These are phyloP conservation scores for Hygrophoropsis aurantiaca DNA, from an alignment of 768 basidiomycete genomes.

Conservation along the genomic window DNA sequence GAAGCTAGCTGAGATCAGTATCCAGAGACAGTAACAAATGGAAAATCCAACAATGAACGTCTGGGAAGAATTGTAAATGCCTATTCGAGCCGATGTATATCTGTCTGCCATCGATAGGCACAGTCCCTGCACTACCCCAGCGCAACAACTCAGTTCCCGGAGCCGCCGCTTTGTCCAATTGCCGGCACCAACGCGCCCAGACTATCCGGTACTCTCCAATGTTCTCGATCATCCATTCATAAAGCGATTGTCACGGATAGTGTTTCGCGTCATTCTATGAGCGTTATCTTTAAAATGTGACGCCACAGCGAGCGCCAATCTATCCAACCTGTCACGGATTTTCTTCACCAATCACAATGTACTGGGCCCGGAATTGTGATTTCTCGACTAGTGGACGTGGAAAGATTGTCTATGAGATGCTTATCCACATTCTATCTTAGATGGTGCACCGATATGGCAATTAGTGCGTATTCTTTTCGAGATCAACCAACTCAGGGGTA, in stretches of 20 bases:
- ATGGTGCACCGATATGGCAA: constrained; percentile 6
- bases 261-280: background rate
- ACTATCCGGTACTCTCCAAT: too few species aligned
- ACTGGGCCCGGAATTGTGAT: background rate
- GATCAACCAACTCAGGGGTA: constrained; percentile 20
- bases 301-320: too few species aligned
- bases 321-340: too few species aligned
- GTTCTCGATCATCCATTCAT: background rate
- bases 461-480: constrained; percentile 11
- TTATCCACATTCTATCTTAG: too few species aligned
- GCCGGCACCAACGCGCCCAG: too few species aligned
- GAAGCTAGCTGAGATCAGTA: too few species aligned
- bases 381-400: background rate
- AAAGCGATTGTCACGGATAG: background rate
- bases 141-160: background rate
- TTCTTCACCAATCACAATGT: constrained; percentile 1
- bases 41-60: too few species aligned
- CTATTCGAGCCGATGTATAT: constrained; percentile 2
- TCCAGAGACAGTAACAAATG: too few species aligned
- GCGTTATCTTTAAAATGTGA: too few species aligned
- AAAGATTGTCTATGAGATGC: too few species aligned
- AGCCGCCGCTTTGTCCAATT: background rate
- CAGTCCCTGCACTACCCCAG: background rate
- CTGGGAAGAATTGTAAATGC: too few species aligned
- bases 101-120: constrained; percentile 8